Base-by-base conservation (phyloP, 169 alveolate species). In the Eimeria acervulina region DNA sequence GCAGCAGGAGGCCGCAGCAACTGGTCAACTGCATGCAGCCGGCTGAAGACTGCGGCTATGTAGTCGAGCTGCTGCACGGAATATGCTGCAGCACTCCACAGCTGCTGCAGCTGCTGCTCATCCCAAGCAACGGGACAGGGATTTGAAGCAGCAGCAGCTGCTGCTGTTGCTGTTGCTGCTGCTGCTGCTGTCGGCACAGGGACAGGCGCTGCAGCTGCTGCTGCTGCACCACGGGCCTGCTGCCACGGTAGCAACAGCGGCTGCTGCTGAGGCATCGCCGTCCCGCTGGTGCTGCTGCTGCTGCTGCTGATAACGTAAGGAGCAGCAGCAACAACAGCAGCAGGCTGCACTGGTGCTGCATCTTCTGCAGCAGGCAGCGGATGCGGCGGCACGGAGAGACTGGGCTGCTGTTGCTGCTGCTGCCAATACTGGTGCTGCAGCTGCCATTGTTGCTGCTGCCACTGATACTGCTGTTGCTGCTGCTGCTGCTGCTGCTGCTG, bases 1-100 rank as follows among this genome's bases (percentile, higher is more conserved):
- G 66, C 42, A 33, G 90, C 28, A 59, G 68, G 7, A 59, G 68
- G 68, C 26, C 68, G 68, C 68, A 59, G 26, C 68, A 81, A 44
- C 42, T 42, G 72, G 21, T 81, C 90, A 2, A 47, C 72, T n/a
- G 36, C 72, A 81, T 47, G 72, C 90, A 81, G 26, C 7, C 90
- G 66, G 28, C 38, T 10, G 36, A 81, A 81, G 15, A 81, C 40
- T 47, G 72, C 66, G 10, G 90, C 70, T 13, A 81, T 44, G 26
- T 81, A 81, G 21, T 81, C 90, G 8, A 81, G 90, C 44, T 81
- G 90, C 90, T 81, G 72, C 72, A 26, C 90, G 42, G 31, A n/a
- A 51, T 81, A 81, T 42, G 72, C 70, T 36, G 70, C 72, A 7
- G 44, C 40, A 7, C 44, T 3, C 90, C 90, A 81, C 44, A 81